Evolutionary conservation across 1,139 yeast genomes (phyloP).

Genomic region (Sugiyamaella sp.): DNA sequence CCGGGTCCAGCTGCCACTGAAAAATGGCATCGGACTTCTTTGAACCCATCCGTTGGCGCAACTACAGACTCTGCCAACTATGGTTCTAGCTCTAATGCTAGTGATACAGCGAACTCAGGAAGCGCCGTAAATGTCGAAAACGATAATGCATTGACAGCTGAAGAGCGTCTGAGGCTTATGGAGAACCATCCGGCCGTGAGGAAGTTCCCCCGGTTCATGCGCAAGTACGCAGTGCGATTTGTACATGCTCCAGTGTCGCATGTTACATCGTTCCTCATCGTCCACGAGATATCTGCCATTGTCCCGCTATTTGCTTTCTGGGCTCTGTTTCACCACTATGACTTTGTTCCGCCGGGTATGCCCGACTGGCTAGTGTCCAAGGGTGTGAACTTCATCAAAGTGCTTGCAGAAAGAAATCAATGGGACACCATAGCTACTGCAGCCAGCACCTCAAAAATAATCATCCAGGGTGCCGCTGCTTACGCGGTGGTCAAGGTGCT

Average conservation of each 20-base stretch:
- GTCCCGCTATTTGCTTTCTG: constrained; percentile 77
- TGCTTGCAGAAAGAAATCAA: constrained; percentile 44
- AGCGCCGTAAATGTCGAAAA: not conserved
- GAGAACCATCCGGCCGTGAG: constrained; percentile 23
- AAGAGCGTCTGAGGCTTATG: constrained; percentile 1
- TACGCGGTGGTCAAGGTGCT: constrained; percentile 71
- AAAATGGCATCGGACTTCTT: not conserved
- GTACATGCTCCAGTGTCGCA: constrained; percentile 68
- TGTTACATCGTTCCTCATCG: constrained; percentile 68
- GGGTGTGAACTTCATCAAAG: constrained; percentile 63
- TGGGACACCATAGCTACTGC: constrained; percentile 42
- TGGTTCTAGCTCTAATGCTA: no score
- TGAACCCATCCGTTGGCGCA: not conserved
- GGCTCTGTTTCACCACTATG: constrained; percentile 66
- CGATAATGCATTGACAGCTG: not conserved
- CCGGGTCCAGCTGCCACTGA: not conserved
- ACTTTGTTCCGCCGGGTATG: constrained; percentile 52
- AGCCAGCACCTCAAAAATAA: constrained; percentile 57
- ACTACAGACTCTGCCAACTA: no score
- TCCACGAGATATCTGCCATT: constrained; percentile 88
- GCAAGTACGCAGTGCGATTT: constrained; percentile 54
- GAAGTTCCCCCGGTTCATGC: constrained; percentile 51
- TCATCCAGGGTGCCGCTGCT: constrained; percentile 86
- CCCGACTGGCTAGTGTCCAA: constrained; percentile 69
- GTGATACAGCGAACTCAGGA: not conserved